Evolutionary conservation across 2,329 filamentous ascomycete species (phyloP), one percentile per base, ranked within the genome.

Genomic region (Xylaria sp.): DNA sequence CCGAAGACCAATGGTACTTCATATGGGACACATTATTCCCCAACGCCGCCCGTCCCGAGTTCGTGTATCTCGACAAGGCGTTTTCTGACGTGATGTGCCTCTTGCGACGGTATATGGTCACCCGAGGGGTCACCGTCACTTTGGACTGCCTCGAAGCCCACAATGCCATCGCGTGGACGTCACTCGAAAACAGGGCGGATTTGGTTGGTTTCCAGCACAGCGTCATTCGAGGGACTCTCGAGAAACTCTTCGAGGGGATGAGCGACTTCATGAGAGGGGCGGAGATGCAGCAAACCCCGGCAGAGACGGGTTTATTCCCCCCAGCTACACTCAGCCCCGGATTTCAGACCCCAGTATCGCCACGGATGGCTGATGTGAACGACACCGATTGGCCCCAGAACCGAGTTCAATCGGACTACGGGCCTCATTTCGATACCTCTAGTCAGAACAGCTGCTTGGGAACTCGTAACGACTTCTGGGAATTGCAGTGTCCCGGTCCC

Each of bases 1-100:
- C 19, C 3, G 54, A 39, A 19, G 54, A 57, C 9, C 54, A 57
- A 45, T 57, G 54, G 54, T 45, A 42, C 12, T 42, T 17, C 32
- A 57, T 57, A 7, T 57, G 32, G 34, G 54, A 57, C 21, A 57
- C 14, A 21, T 17, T 57, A 6, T 57, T 57, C 9, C 54, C 54
- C 30, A 30, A 14, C 21, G 9, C 11, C 24, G 34, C 17, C 9
- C 54, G 54, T 57, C 54, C 54, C 2, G 39, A 5, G 12, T 42
- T 34, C 4, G 34, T 45, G 4, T 57, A 57, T 30, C 32, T 57
- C 9, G 54, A 42, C 36, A 24, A 12, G 32, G 19, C 17, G 54
- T 30, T 57, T 17, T 57, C 54, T 24, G 54, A 57, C n/a, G 54
- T 42, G 54, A 57, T 57, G 54, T 24, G 14, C 11, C 54, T 21